Base-by-base conservation (phyloP, 176 grass and related monocot species). In the Eragrostis nindensis region DNA sequence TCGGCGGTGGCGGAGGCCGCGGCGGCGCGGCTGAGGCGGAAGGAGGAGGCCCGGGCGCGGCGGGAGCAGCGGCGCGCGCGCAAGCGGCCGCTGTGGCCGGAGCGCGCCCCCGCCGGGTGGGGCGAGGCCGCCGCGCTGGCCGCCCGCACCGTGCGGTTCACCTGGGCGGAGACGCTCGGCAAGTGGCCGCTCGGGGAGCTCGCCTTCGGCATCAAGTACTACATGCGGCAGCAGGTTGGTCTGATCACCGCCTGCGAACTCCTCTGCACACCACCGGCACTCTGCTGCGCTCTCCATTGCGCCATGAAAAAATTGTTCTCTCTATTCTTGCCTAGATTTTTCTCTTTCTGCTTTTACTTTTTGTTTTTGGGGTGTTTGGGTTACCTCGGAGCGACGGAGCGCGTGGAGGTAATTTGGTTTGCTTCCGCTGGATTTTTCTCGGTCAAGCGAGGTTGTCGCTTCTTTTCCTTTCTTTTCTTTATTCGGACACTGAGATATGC, bases 101-200 rank as follows among this genome's bases (percentile, higher is more conserved):
- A 86, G 48, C 89, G 82, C 36, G 76, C 92, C 1, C 95, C 92
- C 18, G 62, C 5, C 8, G 81, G 90, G 56, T 98, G 79, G 79
- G 56, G 86, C 39, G 80, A 90, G 80, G 88, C 90, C 0, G 83
- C 74, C 3, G 67, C 81, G 18, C 36, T 66, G 1, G 81, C 88
- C 8, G 90, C 75, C n/a, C 59, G 80, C 53, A 91, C 95, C 39
- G 70, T 95, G 21, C 68, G 86, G 21, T 72, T 91, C 47, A 87
- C 90, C 48, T 95, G 86, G 81, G 80, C 72, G 5, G 86, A 98
- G 87, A 98, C 95, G 64, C 83, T 98, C 40, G 95, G 90, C 49
- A 93, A 83, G 87, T 98, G 95, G 92, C 65, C 95, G 21, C 90
- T 98, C 57, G 90, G 88, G 12, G 95, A 98, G 82, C 74, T 98